These are phyloP conservation scores for Camellia japonica DNA, from an alignment of 148 eudicot species.

Conservation along the genomic window DNA sequence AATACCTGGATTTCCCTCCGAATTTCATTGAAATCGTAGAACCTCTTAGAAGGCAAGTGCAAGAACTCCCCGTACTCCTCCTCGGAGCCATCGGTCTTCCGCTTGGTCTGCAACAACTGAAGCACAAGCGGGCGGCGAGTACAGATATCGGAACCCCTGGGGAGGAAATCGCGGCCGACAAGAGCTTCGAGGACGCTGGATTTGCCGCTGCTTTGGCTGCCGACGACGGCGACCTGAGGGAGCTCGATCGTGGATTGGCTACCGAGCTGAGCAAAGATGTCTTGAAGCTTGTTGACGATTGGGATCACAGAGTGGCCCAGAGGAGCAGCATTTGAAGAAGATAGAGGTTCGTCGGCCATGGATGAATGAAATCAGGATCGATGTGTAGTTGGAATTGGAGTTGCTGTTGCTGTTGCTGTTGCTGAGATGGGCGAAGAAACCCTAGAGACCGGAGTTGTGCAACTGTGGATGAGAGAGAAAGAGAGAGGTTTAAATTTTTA, in stretches of 20 bases:
- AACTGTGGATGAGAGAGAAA: constrained; percentile 3
- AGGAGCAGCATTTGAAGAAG: constrained; percentile 37
- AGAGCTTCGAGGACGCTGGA: constrained; percentile 89
- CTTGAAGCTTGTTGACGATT: constrained; percentile 86
- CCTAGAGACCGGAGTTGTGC: background rate
- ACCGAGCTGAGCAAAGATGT: constrained; percentile 77
- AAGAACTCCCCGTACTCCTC: constrained; percentile 92
- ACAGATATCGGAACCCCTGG: constrained; percentile 80
- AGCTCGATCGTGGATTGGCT: constrained; percentile 56
- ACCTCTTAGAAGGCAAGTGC: constrained; percentile 67
- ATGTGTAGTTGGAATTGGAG: background rate
- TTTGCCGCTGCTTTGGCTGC: constrained; percentile 94
- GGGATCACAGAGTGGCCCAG: constrained; percentile 78
- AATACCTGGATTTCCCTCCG: constrained; percentile 76
- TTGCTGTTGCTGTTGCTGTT: no score
- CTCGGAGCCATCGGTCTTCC: constrained; percentile 43
- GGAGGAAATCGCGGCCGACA: constrained; percentile 89
- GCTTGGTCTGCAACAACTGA: constrained; percentile 70
- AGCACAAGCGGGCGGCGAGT: constrained; percentile 91
- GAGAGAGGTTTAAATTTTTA: background rate
- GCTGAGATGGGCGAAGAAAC: constrained; percentile 1
- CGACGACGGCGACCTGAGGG: constrained; percentile 91
- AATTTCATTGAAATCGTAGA: constrained; percentile 66
- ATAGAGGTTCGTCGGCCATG: constrained; percentile 33
- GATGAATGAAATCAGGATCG: constrained; percentile 12